These are phyloP conservation scores for Calonectria pauciramosa DNA, from an alignment of 2,329 filamentous ascomycete genomes.

Conservation along the genomic window DNA sequence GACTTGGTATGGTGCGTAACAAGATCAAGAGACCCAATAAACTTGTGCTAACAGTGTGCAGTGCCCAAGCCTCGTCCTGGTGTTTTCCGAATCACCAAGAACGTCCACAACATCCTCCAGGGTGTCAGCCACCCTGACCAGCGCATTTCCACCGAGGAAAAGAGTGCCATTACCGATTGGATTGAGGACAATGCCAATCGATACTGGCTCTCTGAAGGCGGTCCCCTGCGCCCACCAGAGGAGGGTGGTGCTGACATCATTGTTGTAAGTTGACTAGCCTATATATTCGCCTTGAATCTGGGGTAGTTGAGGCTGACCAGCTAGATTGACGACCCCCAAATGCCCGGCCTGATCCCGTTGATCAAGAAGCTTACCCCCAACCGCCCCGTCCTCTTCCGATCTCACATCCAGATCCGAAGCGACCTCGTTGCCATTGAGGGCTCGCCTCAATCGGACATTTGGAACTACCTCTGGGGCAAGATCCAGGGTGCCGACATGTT, in stretches of 20 bases:
- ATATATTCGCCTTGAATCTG: not conserved
- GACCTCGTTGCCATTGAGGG: constrained; percentile 76
- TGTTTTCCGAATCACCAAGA: constrained; percentile 88
- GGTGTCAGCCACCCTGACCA: constrained; percentile 78
- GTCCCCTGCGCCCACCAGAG: constrained; percentile 73
- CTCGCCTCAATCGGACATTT: constrained; percentile 79
- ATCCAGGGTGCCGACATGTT: constrained; percentile 82
- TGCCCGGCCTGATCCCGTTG: constrained; percentile 82
- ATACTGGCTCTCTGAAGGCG: constrained; percentile 79
- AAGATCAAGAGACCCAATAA: too few relatives aligned
- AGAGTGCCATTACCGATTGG: constrained; percentile 77
- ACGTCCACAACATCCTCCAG: constrained; percentile 90
- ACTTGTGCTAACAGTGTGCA: constrained; percentile 36
- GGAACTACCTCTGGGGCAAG: constrained; percentile 81
- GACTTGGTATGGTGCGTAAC: constrained; percentile 75
- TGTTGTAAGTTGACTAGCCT: constrained; percentile 63
- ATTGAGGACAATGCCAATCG: constrained; percentile 79
- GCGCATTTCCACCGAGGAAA: constrained; percentile 74
- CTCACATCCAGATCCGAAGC: constrained; percentile 85
- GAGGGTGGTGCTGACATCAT: constrained; percentile 83
- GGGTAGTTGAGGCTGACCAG: constrained; percentile 11
- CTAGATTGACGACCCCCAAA: constrained; percentile 85
- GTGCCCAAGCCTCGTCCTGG: constrained; percentile 85
- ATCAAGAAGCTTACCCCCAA: constrained; percentile 79
- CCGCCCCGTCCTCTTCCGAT: constrained; percentile 84